phyloP scores from a whole-genome alignment of 805 yeast species.

The Candida ortonii region DNA sequence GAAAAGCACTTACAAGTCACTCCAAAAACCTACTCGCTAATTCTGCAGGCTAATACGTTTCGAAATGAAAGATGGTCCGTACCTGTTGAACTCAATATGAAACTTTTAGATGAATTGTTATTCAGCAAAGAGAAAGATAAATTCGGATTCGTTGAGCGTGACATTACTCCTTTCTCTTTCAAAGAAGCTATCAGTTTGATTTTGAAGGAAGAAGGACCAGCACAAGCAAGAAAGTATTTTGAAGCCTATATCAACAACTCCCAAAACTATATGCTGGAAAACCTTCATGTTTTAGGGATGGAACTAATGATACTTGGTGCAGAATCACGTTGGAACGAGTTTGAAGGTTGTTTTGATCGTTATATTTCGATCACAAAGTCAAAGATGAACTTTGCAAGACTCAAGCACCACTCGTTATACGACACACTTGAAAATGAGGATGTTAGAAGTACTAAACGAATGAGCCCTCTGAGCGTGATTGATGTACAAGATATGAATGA shows the following conservation, averaged over 20 bases:
- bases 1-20: slow-evolving; percentile 14
- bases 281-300: slow-evolving; percentile 26
- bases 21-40: slow-evolving; percentile 29
- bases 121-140: slow-evolving; percentile 17
- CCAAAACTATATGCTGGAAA: slow-evolving; percentile 23
- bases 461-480: slow-evolving; percentile 6
- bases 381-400: slow-evolving; percentile 17
- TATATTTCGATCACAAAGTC: slow-evolving; percentile 19
- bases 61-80: slow-evolving; percentile 13
- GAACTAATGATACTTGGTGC: slow-evolving; percentile 31
- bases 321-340: slow-evolving; percentile 33
- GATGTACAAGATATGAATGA: slow-evolving; percentile 17
- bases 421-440: slow-evolving; percentile 5
- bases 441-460: slow-evolving; percentile 3
- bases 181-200: slow-evolving; percentile 22
- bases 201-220: slow-evolving; percentile 18
- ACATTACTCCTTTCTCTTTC: slow-evolving; percentile 26
- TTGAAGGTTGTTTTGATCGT: slow-evolving; percentile 28
- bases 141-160: slow-evolving; percentile 24
- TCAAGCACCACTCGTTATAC: slow-evolving; percentile 3
- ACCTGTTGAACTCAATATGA: slow-evolving; percentile 19
- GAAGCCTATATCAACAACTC: slow-evolving; percentile 28
- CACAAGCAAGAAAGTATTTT: slow-evolving; percentile 27
- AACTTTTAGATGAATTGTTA: slow-evolving; percentile 25
- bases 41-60: slow-evolving; percentile 25